phyloP scores from a whole-genome alignment of 1,284 basidiomycete genomes.

The Porodaedalea pini region DNA sequence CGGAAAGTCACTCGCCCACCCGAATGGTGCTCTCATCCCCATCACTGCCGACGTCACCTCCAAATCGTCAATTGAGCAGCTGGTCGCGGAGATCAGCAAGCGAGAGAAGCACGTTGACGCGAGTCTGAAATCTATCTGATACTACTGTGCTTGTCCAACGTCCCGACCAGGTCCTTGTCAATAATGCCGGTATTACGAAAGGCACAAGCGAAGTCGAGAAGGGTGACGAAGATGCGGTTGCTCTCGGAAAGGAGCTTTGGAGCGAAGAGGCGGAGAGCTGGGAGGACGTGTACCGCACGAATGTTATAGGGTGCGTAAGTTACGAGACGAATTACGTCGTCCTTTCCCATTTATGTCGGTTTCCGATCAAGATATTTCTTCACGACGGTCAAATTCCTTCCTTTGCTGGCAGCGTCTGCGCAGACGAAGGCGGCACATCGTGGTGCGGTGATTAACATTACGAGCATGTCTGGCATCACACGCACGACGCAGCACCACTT shows the following conservation, averaged over 20 bases:
- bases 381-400: conserved; percentile 37
- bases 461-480: conserved; percentile 38
- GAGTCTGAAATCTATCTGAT: no score
- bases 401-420: conserved; percentile 36
- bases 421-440: conserved; percentile 27
- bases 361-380: conserved; percentile 25
- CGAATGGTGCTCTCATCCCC: conserved; percentile 34
- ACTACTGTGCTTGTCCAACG: no score
- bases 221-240: conserved; percentile 32
- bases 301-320: conserved; percentile 36
- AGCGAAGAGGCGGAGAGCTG: conserved; percentile 33
- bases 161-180: conserved; percentile 35
- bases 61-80: conserved; percentile 34
- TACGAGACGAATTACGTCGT: no score
- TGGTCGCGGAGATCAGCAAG: conserved; percentile 31
- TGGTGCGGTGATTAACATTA: conserved; percentile 36
- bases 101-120: conserved; percentile 37
- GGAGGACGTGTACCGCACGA: conserved; percentile 36
- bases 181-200: conserved; percentile 36
- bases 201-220: conserved; percentile 30
- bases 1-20: conserved; percentile 29
- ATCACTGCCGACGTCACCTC: conserved; percentile 33
- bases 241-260: conserved; percentile 33
- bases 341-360: background rate
- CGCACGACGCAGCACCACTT: conserved; percentile 37